Conservation (phyloP, 2,329 filamentous ascomycete species). For the Dothidotthia symphoricarpi region DNA sequence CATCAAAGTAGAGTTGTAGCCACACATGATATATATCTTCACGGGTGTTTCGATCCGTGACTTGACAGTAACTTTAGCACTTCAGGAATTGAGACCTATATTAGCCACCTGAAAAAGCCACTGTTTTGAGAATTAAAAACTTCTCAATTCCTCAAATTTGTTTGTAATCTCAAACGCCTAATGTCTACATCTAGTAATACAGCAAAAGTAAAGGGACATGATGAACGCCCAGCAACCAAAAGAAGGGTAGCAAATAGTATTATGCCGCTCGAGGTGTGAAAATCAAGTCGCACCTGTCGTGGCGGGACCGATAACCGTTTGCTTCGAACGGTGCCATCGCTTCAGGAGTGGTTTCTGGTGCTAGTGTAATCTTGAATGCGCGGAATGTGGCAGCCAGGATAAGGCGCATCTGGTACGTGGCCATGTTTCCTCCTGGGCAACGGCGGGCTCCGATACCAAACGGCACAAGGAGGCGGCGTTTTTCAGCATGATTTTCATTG, state of each 20-base stretch:
- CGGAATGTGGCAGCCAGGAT: constrained; percentile 17
- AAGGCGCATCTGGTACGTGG: constrained; percentile 20
- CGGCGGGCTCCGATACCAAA: constrained; percentile 20
- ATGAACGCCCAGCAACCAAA: too few species aligned
- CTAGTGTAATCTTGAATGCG: constrained; percentile 14
- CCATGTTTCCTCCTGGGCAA: constrained; percentile 24
- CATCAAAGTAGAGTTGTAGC: too few species aligned
- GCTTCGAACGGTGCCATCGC: constrained; percentile 22
- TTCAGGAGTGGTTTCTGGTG: constrained; percentile 19
- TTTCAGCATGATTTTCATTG: constrained; percentile 14
- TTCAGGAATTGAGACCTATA: too few species aligned
- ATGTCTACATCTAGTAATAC: too few species aligned
- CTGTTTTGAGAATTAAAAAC: too few species aligned
- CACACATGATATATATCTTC: too few species aligned
- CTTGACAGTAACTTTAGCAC: too few species aligned
- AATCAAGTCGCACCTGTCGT: constrained; percentile 19
- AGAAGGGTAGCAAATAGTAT: background rate
- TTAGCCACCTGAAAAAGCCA: too few species aligned
- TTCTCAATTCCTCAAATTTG: too few species aligned
- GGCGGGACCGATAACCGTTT: constrained; percentile 18
- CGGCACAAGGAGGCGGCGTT: constrained; percentile 13
- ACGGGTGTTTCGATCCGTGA: too few species aligned
- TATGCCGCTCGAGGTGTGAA: constrained; percentile 9
- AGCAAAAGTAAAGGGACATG: too few species aligned
- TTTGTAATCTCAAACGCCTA: too few species aligned